phyloP scores from a whole-genome alignment of 352 stramenopile species.

The Phytophthora syringae region DNA sequence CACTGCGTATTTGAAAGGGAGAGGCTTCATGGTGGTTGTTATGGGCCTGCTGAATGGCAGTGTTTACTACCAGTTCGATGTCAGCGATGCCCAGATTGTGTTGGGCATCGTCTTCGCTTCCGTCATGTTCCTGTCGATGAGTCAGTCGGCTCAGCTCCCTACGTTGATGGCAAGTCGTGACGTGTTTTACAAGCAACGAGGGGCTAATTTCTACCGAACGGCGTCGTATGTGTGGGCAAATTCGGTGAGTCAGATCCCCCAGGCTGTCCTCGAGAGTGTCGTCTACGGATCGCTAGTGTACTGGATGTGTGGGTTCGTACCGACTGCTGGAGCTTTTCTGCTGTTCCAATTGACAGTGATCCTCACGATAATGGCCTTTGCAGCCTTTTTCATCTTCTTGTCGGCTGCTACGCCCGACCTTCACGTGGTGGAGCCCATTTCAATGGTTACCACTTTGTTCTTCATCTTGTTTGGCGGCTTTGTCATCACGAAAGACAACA shows the following conservation, averaged over 20 bases:
- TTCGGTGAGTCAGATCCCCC: slow-evolving; percentile 37
- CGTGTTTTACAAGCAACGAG: slow-evolving; percentile 83
- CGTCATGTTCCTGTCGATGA: slow-evolving; percentile 74
- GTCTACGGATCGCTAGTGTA: slow-evolving; percentile 83
- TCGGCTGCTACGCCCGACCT: slow-evolving; percentile 29
- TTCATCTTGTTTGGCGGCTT: slow-evolving; percentile 54
- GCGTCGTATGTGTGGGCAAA: slow-evolving; percentile 60
- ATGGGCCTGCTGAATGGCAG: slow-evolving; percentile 43
- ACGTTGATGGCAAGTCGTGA: slow-evolving; percentile 64
- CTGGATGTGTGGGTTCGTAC: slow-evolving; percentile 71
- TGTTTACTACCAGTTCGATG: slow-evolving; percentile 51
- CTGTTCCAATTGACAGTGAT: slow-evolving; percentile 46
- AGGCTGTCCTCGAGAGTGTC: slow-evolving; percentile 50
- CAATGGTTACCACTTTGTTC: slow-evolving; percentile 38
- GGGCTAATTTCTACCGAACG: slow-evolving; percentile 75
- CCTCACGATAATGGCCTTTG: slow-evolving; percentile 44
- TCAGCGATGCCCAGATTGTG: slow-evolving; percentile 35
- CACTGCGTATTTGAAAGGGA: slow-evolving; percentile 36
- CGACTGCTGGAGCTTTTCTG: slow-evolving; percentile 28
- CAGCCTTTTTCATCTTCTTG: slow-evolving; percentile 51
- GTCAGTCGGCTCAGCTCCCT: slow-evolving; percentile 69
- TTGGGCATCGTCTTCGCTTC: slow-evolving; percentile 78
- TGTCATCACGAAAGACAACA: slow-evolving; percentile 39
- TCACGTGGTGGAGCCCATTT: slow-evolving; percentile 43
- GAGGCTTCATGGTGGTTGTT: slow-evolving; percentile 39